Evolutionary conservation across 345 rosid genomes (phyloP), one percentile per base, ranked within the genome.

Genomic region (Cardamine chenopodiifolia): DNA sequence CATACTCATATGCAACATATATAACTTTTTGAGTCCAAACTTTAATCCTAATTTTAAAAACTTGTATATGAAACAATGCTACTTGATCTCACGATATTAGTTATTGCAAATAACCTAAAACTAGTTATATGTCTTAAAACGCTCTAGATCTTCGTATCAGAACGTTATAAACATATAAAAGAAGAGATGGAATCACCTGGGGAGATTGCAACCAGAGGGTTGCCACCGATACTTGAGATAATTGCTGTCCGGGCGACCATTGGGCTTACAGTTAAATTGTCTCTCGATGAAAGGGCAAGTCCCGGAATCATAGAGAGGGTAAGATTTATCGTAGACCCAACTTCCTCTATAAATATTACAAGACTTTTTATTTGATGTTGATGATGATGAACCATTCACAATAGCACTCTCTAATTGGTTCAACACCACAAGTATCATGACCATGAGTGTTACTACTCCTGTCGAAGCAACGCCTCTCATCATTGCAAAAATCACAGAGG

Each of bases 171-270:
- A 56, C 32, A 3, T 13, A 34, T 26, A 22, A 12, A 52, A 60
- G 20, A 64, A 57, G 45, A 32, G 64, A 10, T 22, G 23, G 6
- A 42, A 22, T 45, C 40, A 91, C 97, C 91, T 81, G 15, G 87
- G 83, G 52, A 89, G 62, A 70, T 73, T 70, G 75, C 92, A 87
- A 47, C 65, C 63, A 32, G 19, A 34, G 11, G 91, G 95, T 55
- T 87, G 84, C 97, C 97, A 91, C 40, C 88, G 73, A 49, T 83
- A 91, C 52, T 79, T 82, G 57, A 91, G 92, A 72, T 91, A 87
- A 12, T 50, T 66, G 10, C 7, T 61, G 82, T 91, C 95, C 3
- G 86, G 87, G 31, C 91, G 83, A 19, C 92, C 88, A 18, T 83
- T 86, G 29, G 18, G 22, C 17, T 66, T 81, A 81, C 93, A 91